Base-by-base conservation (phyloP, 1,284 basidiomycete species). In the Trichosporon sp. region DNA sequence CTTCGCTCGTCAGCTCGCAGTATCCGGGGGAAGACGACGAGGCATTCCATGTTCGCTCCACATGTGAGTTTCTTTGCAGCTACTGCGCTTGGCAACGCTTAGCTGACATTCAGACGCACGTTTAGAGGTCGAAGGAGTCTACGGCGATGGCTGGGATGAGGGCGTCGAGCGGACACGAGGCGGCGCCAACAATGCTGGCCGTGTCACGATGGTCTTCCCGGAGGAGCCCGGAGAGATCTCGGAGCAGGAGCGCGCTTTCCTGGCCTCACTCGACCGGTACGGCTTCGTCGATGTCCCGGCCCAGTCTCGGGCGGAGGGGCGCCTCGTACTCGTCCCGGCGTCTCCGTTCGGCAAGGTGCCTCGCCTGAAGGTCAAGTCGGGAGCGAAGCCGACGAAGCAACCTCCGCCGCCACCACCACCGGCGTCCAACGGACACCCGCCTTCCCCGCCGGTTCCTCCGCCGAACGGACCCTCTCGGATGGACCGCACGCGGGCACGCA, bases 111-210 rank as follows among this genome's bases (percentile, higher is more conserved):
- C 64, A 80, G 79, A 96, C 74, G 93, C 92, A 0, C 85, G 90
- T 65, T 84, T 96, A 14, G 91, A 95, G 54, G 80, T 85, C 9
- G 85, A 85, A 56, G 93, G 93, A 21, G 93, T 96, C 31, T 89
- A 87, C 73, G 93, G 93, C 3, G 93, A 96, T 76, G 93, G 93
- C 0, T 92, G 88, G 80, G 89, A 90, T 70, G 92, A 95, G 70
- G 93, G 93, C 36, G 84, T 93, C 14, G 93, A 96, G 81, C 86
- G 92, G 44, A 96, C 92, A n/a, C 85, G 93, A 63, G 92, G 92
- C n/a, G 86, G 89, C 58, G 82, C 89, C 58, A 52, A 62, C 16
- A 69, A 66, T 13, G 60, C 67, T 1, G 67, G 65, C 11, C 65
- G 78, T 31, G 70, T 68, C 58, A 86, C 87, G 3, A 72, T 88